These are phyloP conservation scores for Tetrahymena elliotti DNA, from an alignment of 73 alveolate genomes.

Conservation along the genomic window DNA sequence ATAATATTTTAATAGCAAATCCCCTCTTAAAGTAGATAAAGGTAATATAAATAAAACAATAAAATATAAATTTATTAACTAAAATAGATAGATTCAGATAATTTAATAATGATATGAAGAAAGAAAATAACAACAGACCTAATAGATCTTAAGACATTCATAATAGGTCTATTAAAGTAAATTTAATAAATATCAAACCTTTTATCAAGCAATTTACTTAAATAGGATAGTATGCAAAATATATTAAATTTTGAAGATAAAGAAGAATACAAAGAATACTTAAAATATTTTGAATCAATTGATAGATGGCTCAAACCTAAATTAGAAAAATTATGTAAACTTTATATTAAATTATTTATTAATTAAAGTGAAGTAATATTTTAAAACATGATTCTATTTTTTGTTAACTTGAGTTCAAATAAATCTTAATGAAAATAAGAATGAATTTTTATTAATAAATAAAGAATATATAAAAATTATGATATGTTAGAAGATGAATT, in stretches of 20 bases:
- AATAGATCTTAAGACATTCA: background rate
- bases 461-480: too few species aligned
- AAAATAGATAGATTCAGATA: background rate
- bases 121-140: background rate
- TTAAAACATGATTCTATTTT: too few species aligned
- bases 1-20: background rate
- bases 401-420: too few species aligned
- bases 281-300: background rate
- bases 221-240: background rate
- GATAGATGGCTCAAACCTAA: background rate
- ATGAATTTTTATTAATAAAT: too few species aligned
- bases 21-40: background rate
- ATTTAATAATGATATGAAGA: background rate
- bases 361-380: too few species aligned
- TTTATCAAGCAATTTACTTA: too few species aligned
- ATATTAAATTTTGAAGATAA: background rate
- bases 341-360: background rate
- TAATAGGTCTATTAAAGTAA: background rate
- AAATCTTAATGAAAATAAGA: too few species aligned
- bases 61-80: too few species aligned
- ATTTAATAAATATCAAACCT: too few species aligned
- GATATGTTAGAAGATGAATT: too few species aligned
- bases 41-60: background rate
- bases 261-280: background rate
- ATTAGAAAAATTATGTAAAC: background rate